Conservation (phyloP, 1,284 basidiomycete genomes). For the Rhodofomes roseus region DNA sequence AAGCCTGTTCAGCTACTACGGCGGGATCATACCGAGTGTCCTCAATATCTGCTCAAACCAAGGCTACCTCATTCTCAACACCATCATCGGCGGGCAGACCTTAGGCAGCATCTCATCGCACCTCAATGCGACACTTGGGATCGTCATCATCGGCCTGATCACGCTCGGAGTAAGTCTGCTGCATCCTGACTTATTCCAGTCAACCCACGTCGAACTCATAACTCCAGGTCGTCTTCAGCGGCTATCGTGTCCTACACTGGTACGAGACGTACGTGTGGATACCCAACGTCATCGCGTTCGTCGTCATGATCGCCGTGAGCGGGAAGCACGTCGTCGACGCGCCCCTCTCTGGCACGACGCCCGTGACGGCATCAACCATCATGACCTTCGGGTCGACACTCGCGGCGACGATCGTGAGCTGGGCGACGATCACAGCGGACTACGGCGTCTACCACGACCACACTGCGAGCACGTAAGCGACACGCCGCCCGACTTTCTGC, state of each 20-base stretch:
- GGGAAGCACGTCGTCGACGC: slow-evolving; percentile 40
- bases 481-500: slow-evolving; percentile 3
- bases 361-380: slow-evolving; percentile 26
- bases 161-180: slow-evolving; percentile 50
- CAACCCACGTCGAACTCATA: slow-evolving; percentile 14
- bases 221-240: slow-evolving; percentile 44
- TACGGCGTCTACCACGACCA: slow-evolving; percentile 57
- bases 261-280: slow-evolving; percentile 63
- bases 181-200: background rate
- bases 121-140: slow-evolving; percentile 57
- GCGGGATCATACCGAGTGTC: slow-evolving; percentile 57
- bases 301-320: slow-evolving; percentile 61
- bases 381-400: slow-evolving; percentile 32
- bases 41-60: slow-evolving; percentile 62
- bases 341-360: slow-evolving; percentile 22
- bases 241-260: slow-evolving; percentile 62
- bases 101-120: slow-evolving; percentile 55
- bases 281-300: slow-evolving; percentile 62
- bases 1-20: slow-evolving; percentile 47
- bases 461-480: slow-evolving; percentile 40
- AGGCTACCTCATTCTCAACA: slow-evolving; percentile 71
- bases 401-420: slow-evolving; percentile 43
- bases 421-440: slow-evolving; percentile 53
- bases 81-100: slow-evolving; percentile 73
- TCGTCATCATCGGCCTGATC: slow-evolving; percentile 72